phyloP scores from a whole-genome alignment of 495 filamentous ascomycete species.

The Penicillium manginii region DNA sequence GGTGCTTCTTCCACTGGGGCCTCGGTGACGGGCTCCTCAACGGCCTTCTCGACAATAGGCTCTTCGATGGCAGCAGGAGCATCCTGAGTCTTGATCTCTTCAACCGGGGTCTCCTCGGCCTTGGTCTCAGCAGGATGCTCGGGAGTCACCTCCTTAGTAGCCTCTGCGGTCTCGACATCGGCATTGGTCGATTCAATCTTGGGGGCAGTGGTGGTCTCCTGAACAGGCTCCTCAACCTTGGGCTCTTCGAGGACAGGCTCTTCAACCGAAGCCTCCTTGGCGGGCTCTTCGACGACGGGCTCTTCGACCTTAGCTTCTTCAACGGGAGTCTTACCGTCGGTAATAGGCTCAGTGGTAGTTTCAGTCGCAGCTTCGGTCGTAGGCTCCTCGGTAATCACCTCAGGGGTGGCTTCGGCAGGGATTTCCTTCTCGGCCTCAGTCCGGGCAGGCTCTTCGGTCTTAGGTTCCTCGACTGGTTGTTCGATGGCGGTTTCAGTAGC shows the following conservation, averaged over 20 bases:
- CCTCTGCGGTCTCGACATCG: background rate
- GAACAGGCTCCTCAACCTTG: conserved; percentile 1
- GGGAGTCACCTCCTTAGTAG: background rate
- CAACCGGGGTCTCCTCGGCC: background rate
- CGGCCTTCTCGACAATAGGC: background rate
- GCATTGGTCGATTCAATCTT: conserved; percentile 12
- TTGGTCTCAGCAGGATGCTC: conserved; percentile 7
- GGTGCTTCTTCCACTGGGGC: background rate
- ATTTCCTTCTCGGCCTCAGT: conserved; percentile 8
- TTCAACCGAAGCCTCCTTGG: conserved; percentile 11
- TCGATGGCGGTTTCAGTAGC: background rate
- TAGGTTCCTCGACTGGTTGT: background rate
- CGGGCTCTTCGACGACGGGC: conserved; percentile 10
- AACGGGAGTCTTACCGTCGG: background rate
- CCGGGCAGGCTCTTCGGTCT: conserved; percentile 2
- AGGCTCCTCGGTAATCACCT: conserved; percentile 3
- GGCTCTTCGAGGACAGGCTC: conserved; percentile 17
- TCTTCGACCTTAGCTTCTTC: conserved; percentile 1
- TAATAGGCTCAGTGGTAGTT: background rate
- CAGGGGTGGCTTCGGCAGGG: conserved; percentile 3
- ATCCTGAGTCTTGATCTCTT: conserved; percentile 10
- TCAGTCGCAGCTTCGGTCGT: conserved; percentile 9
- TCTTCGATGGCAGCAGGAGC: conserved; percentile 12
- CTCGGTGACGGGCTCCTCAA: no score
- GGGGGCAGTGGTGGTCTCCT: no score